A percentile compares a stretch with the other conserved stretches of the same genome.
These are phyloP conservation scores for Strobilomyces echinocephalus DNA, from an alignment of 768 basidiomycete species.

Conservation along the genomic window DNA sequence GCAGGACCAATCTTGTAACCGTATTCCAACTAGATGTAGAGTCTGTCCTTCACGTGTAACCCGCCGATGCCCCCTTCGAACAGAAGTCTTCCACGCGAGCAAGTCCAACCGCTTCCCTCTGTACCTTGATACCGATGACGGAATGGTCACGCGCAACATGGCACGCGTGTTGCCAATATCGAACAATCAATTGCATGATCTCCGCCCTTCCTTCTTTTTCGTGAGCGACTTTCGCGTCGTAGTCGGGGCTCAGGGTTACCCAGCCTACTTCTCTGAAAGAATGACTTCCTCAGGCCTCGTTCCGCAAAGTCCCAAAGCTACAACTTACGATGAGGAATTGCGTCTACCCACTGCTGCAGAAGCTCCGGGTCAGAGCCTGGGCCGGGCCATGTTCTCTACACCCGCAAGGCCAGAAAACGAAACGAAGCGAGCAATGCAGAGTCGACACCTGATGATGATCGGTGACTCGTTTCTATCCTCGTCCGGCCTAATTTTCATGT, in stretches of 20 bases:
- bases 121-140: not conserved
- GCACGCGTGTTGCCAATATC: not conserved
- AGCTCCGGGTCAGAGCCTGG: not conserved
- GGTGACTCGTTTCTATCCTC: constrained; percentile 25
- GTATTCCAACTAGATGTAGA: constrained; percentile 15
- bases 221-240: not conserved
- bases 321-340: constrained; percentile 2
- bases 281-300: not conserved
- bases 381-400: constrained; percentile 6
- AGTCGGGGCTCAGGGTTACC: not conserved
- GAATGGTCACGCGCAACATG: not conserved
- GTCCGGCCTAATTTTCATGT: not conserved
- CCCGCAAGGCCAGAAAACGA: constrained; percentile 15
- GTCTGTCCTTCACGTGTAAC: not conserved
- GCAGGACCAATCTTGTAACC: constrained; percentile 29
- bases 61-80: too few relatives aligned
- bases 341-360: not conserved
- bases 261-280: not conserved
- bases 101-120: not conserved
- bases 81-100: too few relatives aligned
- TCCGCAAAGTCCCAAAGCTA: not conserved
- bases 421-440: constrained; percentile 38
- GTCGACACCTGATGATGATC: constrained; percentile 42
- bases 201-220: not conserved
- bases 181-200: not conserved